phyloP scores from a whole-genome alignment of 2,329 filamentous ascomycete species.

The Beauveria sp. region DNA sequence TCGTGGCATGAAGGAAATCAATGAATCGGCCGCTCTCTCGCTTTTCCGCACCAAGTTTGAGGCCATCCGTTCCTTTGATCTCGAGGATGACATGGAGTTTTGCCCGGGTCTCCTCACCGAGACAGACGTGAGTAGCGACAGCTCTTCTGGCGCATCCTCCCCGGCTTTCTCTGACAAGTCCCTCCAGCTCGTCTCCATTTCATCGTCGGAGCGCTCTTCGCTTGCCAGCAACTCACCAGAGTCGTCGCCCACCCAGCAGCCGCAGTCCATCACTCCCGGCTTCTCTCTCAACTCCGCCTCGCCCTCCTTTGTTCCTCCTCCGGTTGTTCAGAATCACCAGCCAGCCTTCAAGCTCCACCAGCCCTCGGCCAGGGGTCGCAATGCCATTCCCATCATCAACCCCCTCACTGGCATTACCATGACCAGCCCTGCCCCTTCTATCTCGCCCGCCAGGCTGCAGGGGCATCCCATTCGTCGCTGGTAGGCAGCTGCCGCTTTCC shows the following conservation, averaged over 20 bases:
- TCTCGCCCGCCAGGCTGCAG: constrained; percentile 56
- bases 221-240: constrained; percentile 91
- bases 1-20: constrained; percentile 77
- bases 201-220: constrained; percentile 92
- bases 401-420: constrained; percentile 82
- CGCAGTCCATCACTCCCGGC: constrained; percentile 67
- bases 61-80: constrained; percentile 84
- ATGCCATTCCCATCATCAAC: constrained; percentile 97
- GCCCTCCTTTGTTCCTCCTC: constrained; percentile 58
- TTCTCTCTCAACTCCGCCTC: constrained; percentile 66
- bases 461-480: constrained; percentile 44
- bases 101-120: constrained; percentile 89
- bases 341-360: constrained; percentile 77
- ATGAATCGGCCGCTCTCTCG: constrained; percentile 66
- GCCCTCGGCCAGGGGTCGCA: constrained; percentile 80
- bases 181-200: constrained; percentile 76
- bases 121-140: constrained; percentile 65
- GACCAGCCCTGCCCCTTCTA: constrained; percentile 75
- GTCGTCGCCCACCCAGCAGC: constrained; percentile 83
- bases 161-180: constrained; percentile 27
- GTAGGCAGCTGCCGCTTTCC: constrained; percentile 30
- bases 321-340: constrained; percentile 58
- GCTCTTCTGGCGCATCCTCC: constrained; percentile 12
- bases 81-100: constrained; percentile 94
- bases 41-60: constrained; percentile 85